phyloP scores from a whole-genome alignment of 345 rosid genomes.

The Camelina sativa region DNA sequence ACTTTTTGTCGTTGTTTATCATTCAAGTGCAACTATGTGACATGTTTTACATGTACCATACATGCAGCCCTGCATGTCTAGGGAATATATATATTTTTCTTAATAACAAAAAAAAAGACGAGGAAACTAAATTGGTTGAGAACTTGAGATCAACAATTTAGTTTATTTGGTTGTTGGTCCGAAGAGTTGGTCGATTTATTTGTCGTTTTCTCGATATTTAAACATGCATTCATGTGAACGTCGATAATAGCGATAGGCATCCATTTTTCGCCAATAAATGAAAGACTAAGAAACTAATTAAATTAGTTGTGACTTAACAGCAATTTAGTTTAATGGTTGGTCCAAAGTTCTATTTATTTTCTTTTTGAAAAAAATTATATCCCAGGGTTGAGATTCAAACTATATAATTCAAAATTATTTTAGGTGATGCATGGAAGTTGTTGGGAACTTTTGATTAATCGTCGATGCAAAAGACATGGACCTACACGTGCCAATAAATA shows the following conservation, averaged over 20 bases:
- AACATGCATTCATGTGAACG: background rate
- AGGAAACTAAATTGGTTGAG: background rate
- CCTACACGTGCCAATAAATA: background rate
- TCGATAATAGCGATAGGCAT: background rate
- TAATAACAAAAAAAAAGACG: background rate
- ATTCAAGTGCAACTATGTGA: background rate
- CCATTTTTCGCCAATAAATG: background rate
- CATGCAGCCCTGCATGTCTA: background rate
- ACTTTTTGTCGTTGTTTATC: background rate
- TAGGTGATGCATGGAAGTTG: constrained; percentile 10
- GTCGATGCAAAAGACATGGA: background rate
- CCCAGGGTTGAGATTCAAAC: background rate
- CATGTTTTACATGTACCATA: background rate
- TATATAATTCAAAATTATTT: background rate
- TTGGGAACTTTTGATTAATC: background rate
- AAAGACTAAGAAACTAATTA: background rate
- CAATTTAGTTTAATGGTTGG: background rate
- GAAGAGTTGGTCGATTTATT: background rate
- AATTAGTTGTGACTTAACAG: background rate
- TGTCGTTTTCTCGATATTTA: background rate
- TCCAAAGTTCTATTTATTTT: background rate
- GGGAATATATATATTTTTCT: background rate
- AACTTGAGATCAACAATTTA: background rate
- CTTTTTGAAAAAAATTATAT: no score
- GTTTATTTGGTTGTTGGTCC: background rate